These are phyloP conservation scores for Cutaneotrichosporon sp. DNA, from an alignment of 1,284 basidiomycete species.

Conservation along the genomic window DNA sequence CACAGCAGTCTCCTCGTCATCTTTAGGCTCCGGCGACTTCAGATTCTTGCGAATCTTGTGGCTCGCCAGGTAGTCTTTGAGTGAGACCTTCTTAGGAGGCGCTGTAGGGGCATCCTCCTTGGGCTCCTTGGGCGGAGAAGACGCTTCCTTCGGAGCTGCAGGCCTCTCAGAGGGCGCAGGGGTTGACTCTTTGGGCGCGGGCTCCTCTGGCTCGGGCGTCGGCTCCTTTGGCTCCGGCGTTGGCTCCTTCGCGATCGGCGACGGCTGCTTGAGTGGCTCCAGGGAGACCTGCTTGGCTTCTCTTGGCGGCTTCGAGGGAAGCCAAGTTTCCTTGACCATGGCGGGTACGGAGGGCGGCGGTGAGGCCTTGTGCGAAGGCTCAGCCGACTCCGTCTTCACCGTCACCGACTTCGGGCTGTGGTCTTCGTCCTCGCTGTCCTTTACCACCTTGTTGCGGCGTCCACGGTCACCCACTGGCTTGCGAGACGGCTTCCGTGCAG, in stretches of 20 bases:
- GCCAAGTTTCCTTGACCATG: background rate
- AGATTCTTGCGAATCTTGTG: conserved; percentile 38
- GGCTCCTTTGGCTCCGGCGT: conserved; percentile 25
- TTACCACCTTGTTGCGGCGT: conserved; percentile 12
- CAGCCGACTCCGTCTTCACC: background rate
- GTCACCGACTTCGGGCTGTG: conserved; percentile 5
- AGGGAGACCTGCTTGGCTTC: background rate
- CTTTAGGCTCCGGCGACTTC: conserved; percentile 1
- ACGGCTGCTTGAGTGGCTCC: background rate
- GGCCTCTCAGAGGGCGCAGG: conserved; percentile 12
- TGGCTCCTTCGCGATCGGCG: background rate
- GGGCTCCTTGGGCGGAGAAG: conserved; percentile 33
- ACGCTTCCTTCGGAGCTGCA: background rate
- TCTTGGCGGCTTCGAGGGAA: background rate
- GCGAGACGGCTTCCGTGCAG: conserved; percentile 11
- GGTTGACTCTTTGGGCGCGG: conserved; percentile 28
- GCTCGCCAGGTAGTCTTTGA: conserved; percentile 45
- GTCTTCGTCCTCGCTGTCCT: conserved; percentile 9
- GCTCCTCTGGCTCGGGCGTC: conserved; percentile 27
- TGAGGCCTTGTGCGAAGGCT: background rate
- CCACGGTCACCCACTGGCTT: conserved; percentile 1
- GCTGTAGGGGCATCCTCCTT: conserved; percentile 19
- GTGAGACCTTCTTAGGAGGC: conserved; percentile 43
- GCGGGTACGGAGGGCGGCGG: conserved; percentile 10
- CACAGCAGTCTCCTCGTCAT: background rate